A percentile compares a stretch with the other conserved stretches of the same genome.
Evolutionary conservation across 345 rosid species (phyloP).

Genomic region (Eutrema yunnanense): DNA sequence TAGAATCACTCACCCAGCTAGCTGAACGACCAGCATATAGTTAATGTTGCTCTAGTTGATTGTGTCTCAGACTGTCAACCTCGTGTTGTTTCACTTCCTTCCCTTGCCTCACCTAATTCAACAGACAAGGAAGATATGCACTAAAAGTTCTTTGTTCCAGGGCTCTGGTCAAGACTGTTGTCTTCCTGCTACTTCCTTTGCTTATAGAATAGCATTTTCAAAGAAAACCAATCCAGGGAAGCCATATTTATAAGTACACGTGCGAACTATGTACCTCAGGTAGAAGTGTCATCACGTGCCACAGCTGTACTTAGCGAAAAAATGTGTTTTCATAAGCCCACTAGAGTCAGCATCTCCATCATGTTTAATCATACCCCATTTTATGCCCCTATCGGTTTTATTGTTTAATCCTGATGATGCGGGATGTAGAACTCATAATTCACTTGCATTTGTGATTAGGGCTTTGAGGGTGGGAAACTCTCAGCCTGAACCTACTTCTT

Average conservation of each 20-base stretch:
- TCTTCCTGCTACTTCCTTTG: background rate
- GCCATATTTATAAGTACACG: background rate
- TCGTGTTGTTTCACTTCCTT: too few relatives aligned
- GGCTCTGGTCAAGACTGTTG: background rate
- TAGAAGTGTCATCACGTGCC: background rate
- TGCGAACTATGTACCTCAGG: background rate
- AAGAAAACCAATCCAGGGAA: background rate
- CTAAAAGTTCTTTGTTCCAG: background rate
- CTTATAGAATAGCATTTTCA: background rate
- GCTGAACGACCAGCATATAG: too few relatives aligned
- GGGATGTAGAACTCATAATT: conserved; percentile 8
- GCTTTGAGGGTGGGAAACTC: conserved; percentile 44
- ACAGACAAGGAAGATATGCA: too few relatives aligned
- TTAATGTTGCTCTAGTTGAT: too few relatives aligned
- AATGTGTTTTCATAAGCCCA: background rate
- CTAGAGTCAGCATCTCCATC: background rate
- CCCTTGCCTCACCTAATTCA: too few relatives aligned
- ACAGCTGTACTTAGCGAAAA: background rate
- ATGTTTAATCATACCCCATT: background rate
- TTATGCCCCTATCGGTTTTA: background rate
- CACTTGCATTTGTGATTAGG: conserved; percentile 33
- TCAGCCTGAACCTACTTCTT: conserved; percentile 45
- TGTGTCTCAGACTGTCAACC: too few relatives aligned
- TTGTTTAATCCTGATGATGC: background rate
- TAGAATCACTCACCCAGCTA: too few relatives aligned